Conservation (phyloP, 2,329 filamentous ascomycete species). For the Metarhizium robertsii region DNA sequence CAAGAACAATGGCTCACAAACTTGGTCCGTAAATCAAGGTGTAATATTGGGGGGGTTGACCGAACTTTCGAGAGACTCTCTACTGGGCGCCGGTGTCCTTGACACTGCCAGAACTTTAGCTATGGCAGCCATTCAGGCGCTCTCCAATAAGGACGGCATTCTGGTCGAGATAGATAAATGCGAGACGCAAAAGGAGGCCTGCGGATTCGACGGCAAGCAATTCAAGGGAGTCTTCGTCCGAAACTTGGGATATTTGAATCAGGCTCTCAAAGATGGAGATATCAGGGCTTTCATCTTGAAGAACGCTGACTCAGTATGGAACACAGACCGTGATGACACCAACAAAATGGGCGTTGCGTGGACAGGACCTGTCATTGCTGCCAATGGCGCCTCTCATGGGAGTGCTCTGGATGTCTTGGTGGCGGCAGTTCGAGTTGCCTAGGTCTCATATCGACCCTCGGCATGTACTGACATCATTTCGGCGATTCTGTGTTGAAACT, state of each 20-base stretch:
- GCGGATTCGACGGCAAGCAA: constrained; percentile 43
- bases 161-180: constrained; percentile 29
- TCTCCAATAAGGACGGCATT: constrained; percentile 36
- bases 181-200: constrained; percentile 24
- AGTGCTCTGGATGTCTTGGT: constrained; percentile 59
- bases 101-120: constrained; percentile 38
- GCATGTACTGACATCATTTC: background rate
- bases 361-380: constrained; percentile 46
- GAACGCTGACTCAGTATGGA: constrained; percentile 60
- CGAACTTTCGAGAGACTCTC: constrained; percentile 38
- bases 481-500: background rate
- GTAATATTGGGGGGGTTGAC: constrained; percentile 44
- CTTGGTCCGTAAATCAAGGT: constrained; percentile 50
- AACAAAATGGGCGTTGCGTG: constrained; percentile 54
- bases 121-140: constrained; percentile 36
- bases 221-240: constrained; percentile 67
- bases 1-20: constrained; percentile 42
- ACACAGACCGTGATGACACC: constrained; percentile 38
- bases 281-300: constrained; percentile 45
- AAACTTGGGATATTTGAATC: constrained; percentile 50
- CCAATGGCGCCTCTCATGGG: constrained; percentile 51
- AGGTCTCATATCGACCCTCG: background rate
- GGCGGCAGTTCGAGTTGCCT: constrained; percentile 41
- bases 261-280: constrained; percentile 34
- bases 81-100: constrained; percentile 28